phyloP scores from a whole-genome alignment of 2,329 filamentous ascomycete genomes.

The Trichoderma sp. region DNA sequence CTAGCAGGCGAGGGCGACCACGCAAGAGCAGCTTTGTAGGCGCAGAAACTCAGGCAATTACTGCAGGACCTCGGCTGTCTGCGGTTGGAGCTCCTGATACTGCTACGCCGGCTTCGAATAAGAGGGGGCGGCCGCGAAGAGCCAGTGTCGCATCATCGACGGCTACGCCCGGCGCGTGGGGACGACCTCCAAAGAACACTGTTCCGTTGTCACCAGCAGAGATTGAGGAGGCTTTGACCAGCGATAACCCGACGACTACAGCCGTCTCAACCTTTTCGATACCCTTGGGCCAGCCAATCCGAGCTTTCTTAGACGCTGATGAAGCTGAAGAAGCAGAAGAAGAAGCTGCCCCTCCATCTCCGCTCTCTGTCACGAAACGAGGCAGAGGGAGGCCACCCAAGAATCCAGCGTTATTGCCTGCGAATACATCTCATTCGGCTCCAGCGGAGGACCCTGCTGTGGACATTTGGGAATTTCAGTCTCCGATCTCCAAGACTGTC shows the following conservation, averaged over 20 bases:
- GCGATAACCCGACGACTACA: neutral
- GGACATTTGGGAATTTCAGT: neutral
- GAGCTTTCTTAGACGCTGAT: neutral
- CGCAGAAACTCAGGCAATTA: too few relatives aligned
- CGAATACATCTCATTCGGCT: neutral
- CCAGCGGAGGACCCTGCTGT: neutral
- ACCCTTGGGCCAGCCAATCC: neutral
- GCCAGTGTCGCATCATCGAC: neutral
- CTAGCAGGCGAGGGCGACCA: too few relatives aligned
- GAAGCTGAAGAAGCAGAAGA: neutral
- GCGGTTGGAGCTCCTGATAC: neutral
- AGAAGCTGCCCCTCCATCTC: neutral
- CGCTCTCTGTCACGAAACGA: neutral
- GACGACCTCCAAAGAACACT: constrained; percentile 9
- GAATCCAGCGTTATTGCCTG: neutral
- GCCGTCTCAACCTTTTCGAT: neutral
- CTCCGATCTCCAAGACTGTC: neutral
- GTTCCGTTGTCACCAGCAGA: neutral
- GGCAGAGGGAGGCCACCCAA: constrained; percentile 26
- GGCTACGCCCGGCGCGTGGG: neutral
- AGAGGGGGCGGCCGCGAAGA: neutral
- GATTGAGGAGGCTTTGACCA: neutral
- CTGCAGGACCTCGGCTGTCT: too few relatives aligned
- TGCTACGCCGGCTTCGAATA: neutral
- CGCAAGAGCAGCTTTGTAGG: too few relatives aligned